Base-by-base conservation (phyloP, 305 asterid species). In the Fraxinus paxiana region DNA sequence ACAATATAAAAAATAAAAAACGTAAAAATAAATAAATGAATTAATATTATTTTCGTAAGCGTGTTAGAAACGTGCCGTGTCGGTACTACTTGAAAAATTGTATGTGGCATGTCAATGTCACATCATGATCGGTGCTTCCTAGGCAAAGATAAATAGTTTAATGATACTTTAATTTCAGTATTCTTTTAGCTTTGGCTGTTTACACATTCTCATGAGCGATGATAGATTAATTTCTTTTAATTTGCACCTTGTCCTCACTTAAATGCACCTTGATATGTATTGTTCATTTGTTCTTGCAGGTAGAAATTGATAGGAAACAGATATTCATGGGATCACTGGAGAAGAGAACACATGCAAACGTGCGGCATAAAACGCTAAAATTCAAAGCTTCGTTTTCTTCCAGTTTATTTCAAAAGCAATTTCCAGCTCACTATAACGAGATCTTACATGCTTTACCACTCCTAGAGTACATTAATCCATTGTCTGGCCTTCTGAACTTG, bases 341-440 rank as follows among this genome's bases (percentile, higher is more conserved):
- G 87, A 92, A 89, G 82, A 83, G 85, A 80, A 85, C 97, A 61
- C 93, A 93, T 81, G 93, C 97, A 81, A 87, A 86, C 75, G 75
- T 93, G 85, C 88, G 79, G 84, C 90, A 87, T 67, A 88, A 93
- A 88, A 82, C 81, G 79, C 80, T 94, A 33, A 96, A 92, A 79
- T 87, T 91, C 83, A 94, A 90, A 86, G 91, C 95, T 74, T 90
- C 94, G 90, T 92, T 96, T 85, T 93, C 98, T 78, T 91, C 99
- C 71, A 77, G 81, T 83, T 79, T 94, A 82, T 94, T 94, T 84
- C 87, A 82, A 84, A 92, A 93, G 86, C 94, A 93, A 77, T 94
- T 94, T 82, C 98, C 99, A 10, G 81, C 82, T 71, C 97, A 93
- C 87, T 89, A 89, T 87, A 89, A 87, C 67, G 97, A 91, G 87